Evolutionary conservation across 371 early-diverging fungal species (phyloP).

Genomic region (Apophysomyces sp.): DNA sequence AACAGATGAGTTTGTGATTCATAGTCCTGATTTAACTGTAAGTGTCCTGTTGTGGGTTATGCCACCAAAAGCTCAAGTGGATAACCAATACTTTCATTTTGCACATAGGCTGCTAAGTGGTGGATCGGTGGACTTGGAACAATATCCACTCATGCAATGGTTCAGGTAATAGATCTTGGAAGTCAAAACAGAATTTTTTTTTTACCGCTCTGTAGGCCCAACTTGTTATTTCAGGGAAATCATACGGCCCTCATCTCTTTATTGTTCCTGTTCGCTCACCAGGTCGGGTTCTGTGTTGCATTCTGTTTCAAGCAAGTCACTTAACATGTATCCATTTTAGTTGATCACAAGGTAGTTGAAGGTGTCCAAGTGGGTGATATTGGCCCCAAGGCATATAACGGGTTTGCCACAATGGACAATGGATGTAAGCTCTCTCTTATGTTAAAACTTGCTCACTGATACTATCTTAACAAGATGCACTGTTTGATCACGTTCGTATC

Average conservation of each 20-base stretch:
- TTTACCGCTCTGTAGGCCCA: slow-evolving; percentile 52
- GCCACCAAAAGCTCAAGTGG: not conserved
- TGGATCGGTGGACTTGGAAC: slow-evolving; percentile 84
- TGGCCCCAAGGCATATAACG: slow-evolving; percentile 79
- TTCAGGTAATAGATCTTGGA: slow-evolving; percentile 43
- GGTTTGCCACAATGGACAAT: slow-evolving; percentile 76
- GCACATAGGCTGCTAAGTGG: slow-evolving; percentile 73
- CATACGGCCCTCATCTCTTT: slow-evolving; percentile 81
- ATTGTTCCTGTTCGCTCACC: slow-evolving; percentile 82
- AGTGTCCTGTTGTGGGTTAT: no score
- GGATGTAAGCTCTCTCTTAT: slow-evolving; percentile 58
- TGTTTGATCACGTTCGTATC: slow-evolving; percentile 71
- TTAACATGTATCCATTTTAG: slow-evolving; percentile 12
- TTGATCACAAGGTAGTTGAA: slow-evolving; percentile 66
- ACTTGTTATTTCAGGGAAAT: slow-evolving; percentile 71
- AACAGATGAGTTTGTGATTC: slow-evolving; percentile 81
- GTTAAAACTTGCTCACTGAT: not conserved
- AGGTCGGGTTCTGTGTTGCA: slow-evolving; percentile 13
- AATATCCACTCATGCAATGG: slow-evolving; percentile 73
- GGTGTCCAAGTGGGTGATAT: slow-evolving; percentile 88
- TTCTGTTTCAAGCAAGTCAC: not conserved
- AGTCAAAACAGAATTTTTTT: slow-evolving; percentile 53
- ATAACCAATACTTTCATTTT: not conserved
- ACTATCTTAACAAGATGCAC: slow-evolving; percentile 42
- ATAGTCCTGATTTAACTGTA: slow-evolving; percentile 74